Base-by-base conservation (phyloP, 805 yeast genomes). In the Metschnikowia gruessii region DNA sequence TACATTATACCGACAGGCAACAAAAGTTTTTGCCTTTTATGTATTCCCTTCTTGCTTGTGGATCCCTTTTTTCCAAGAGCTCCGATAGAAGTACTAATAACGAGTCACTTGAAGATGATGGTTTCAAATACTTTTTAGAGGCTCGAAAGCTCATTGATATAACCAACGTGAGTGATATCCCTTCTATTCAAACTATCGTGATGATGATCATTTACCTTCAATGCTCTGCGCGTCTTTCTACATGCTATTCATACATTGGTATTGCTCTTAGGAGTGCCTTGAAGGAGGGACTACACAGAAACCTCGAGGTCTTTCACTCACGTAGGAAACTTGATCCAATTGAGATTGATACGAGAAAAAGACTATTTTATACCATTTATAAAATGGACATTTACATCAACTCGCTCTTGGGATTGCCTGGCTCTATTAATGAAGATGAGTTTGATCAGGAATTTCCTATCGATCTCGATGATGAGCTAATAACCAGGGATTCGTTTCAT, bases 361-460 rank as follows among this genome's bases (percentile, higher is more conserved):
- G 97, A 49, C 67, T 91, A 35, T 90, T 90, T 62, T 90, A 92
- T 87, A 85, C 96, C 1, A 83, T 90, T 51, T 85, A 87, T 63
- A 90, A 90, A 62, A 85, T 89, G 85, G 97, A 91, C 60, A 81
- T 88, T 37, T 90, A 91, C 62, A 87, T 89, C 57, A 87, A 87
- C 62, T 85, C 96, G 8, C 82, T 90, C 69, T 63, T 91, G 53
- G 97, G 96, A 1, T 70, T 90, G 42, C 97, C 97, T 1, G 71
- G 88, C 48, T 79, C 90, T 2, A 78, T 89, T 15, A 71, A 80
- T 40, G 85, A 83, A 50, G 87, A 83, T 51, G 95, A 88, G 55
- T 82, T 87, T 53, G 96, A 90, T 65, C 97, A 90, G 63, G 91
- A 85, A 42, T 72, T 88, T 52, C 97, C 97, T 1, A 68, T 77